A percentile compares a stretch with the other conserved stretches of the same genome.
These are phyloP conservation scores for Trichoderma koningiopsis DNA, from an alignment of 2,329 filamentous ascomycete genomes.

Conservation along the genomic window DNA sequence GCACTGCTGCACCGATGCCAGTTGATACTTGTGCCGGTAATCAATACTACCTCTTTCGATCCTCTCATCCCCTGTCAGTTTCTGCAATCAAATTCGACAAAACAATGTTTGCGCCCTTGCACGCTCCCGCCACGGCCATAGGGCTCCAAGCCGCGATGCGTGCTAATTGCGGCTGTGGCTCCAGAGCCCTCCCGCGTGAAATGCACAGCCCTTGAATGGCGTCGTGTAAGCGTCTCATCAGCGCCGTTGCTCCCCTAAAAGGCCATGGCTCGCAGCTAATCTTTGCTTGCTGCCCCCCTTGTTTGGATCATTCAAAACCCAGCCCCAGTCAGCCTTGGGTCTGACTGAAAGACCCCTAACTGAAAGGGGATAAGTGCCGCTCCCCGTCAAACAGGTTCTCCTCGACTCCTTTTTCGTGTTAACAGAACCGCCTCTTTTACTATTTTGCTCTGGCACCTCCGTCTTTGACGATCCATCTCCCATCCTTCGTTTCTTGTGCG, in stretches of 20 bases:
- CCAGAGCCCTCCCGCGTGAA: not conserved
- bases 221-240: conserved; percentile 21
- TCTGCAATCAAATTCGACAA: not conserved
- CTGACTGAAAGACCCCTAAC: conserved; percentile 26
- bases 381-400: conserved; percentile 11
- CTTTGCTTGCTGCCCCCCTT: conserved; percentile 10
- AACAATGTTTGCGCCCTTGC: not conserved
- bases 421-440: conserved; percentile 12
- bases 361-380: conserved; percentile 25
- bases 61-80: not conserved
- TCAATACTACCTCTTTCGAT: not conserved
- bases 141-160: not conserved
- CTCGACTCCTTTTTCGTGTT: conserved; percentile 27
- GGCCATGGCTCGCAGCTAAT: conserved; percentile 6
- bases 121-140: not conserved
- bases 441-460: conserved; percentile 16
- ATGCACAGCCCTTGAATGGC: conserved; percentile 19
- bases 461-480: not conserved
- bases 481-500: not conserved
- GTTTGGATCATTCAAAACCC: conserved; percentile 11
- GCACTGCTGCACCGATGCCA: not conserved
- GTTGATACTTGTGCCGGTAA: not conserved
- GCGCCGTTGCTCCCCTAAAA: conserved; percentile 13
- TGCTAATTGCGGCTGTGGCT: conserved; percentile 9
- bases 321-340: conserved; percentile 17